Base-by-base conservation (phyloP, 257 asterid species). In the Plantago major region DNA sequence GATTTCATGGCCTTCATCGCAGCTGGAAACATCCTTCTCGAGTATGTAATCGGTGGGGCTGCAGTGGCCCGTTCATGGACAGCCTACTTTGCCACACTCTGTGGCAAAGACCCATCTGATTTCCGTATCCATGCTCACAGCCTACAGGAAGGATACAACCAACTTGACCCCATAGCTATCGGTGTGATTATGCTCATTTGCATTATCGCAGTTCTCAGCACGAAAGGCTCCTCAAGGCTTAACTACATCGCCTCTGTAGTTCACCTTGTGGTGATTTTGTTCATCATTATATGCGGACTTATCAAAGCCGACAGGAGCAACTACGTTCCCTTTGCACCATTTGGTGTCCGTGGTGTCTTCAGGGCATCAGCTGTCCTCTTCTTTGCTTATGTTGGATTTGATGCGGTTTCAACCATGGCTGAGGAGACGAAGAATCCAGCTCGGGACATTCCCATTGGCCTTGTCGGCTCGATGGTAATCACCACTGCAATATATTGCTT, bases 31-130 rank as follows among this genome's bases (percentile, higher is more conserved):
- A 88, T 85, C 57, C 79, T 88, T 1, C 89, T 88, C 7, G 97
- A 87, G 76, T 90, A 87, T 46, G 71, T 77, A 0, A 79, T 90
- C 30, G 81, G 88, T 46, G 87, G 90, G 1, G 97, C 96, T 4
- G 97, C 95, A 7, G 97, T 90, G 44, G 81, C 97, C 9, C 94
- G 97, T 5, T 48, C 96, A 1, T 90, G 96, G 96, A 90, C 97
- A 13, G 85, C 96, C 60, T 90, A 90, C 77, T 75, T 85, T 15
- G 96, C 96, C 46, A 83, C 96, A 2, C 88, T 90, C 15, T 66
- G 73, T 57, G 69, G 73, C 56, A 76, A 72, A 46, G 59, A 74
- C 1, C 74, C 90, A 0, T 68, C 56, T 0, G 65, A 67, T 0
- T 79, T 90, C 52, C 95, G 90, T 9, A 62, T 87, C 76, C 58